These are phyloP conservation scores for Apiospora kogelbergensis DNA, from an alignment of 2,329 filamentous ascomycete genomes.

Conservation along the genomic window DNA sequence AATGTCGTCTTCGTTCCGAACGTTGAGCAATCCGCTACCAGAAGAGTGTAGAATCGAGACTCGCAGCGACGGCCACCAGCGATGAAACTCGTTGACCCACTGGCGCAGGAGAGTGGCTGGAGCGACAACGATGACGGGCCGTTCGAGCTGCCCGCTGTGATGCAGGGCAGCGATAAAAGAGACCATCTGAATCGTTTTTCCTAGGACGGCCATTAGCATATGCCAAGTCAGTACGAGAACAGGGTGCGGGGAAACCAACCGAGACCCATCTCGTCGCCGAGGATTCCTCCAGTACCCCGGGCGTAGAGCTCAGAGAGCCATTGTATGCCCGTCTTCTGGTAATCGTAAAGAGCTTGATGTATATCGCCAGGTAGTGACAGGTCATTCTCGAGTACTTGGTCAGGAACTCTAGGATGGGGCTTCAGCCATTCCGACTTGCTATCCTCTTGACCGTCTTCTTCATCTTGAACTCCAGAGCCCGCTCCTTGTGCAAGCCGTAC, in stretches of 20 bases:
- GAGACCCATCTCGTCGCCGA: slow-evolving; percentile 98
- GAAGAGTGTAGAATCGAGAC: slow-evolving; percentile 95
- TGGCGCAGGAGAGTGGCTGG: slow-evolving; percentile 94
- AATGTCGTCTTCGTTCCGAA: slow-evolving; percentile 61
- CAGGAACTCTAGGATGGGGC: slow-evolving; percentile 79
- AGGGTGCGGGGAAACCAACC: slow-evolving; percentile 42
- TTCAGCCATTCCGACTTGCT: slow-evolving; percentile 71
- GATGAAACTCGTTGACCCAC: slow-evolving; percentile 98
- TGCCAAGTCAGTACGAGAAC: neutral
- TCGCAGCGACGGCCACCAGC: slow-evolving; percentile 98
- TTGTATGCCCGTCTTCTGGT: slow-evolving; percentile 94
- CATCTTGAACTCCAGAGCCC: slow-evolving; percentile 36
- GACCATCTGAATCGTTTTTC: slow-evolving; percentile 73
- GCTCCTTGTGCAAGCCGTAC: slow-evolving; percentile 31
- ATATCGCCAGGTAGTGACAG: slow-evolving; percentile 89
- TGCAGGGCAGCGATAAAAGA: slow-evolving; percentile 88
- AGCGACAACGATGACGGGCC: slow-evolving; percentile 87
- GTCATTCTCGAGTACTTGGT: slow-evolving; percentile 72
- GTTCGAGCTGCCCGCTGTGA: slow-evolving; percentile 81
- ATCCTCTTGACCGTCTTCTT: slow-evolving; percentile 41
- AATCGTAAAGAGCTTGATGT: slow-evolving; percentile 88
- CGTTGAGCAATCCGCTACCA: slow-evolving; percentile 92
- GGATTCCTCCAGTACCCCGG: slow-evolving; percentile 87
- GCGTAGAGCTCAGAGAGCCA: slow-evolving; percentile 93
- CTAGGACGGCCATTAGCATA: neutral